These are phyloP conservation scores for Plantago elongata DNA, from an alignment of 257 asterid species.

Conservation along the genomic window DNA sequence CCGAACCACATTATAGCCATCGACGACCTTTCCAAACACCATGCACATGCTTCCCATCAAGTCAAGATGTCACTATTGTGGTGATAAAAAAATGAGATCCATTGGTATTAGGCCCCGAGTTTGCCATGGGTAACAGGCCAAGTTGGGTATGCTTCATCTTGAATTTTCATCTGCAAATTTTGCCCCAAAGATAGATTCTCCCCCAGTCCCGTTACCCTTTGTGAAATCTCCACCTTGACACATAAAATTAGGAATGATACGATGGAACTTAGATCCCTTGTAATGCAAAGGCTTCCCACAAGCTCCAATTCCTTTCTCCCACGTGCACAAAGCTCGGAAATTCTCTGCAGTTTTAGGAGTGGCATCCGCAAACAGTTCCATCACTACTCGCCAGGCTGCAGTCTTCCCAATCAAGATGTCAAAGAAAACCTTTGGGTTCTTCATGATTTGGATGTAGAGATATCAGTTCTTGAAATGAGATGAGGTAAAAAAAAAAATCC, in stretches of 20 bases:
- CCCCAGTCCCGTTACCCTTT: slow-evolving; percentile 93
- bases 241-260: slow-evolving; percentile 96
- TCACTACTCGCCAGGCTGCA: slow-evolving; percentile 52
- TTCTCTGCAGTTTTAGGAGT: slow-evolving; percentile 97
- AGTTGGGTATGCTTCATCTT: slow-evolving; percentile 89
- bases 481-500: no score
- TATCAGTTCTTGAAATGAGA: no score
- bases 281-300: slow-evolving; percentile 81
- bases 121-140: slow-evolving; percentile 89
- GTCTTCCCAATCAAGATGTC: no score
- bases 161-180: slow-evolving; percentile 86
- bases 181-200: slow-evolving; percentile 82
- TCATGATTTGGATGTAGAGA: no score
- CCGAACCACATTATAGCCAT: slow-evolving; percentile 81
- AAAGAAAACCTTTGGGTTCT: no score
- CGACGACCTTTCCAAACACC: slow-evolving; percentile 80
- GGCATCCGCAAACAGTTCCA: slow-evolving; percentile 86
- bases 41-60: slow-evolving; percentile 92
- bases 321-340: slow-evolving; percentile 88
- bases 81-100: slow-evolving; percentile 96
- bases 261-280: slow-evolving; percentile 81
- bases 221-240: slow-evolving; percentile 97
- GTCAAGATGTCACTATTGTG: slow-evolving; percentile 89
- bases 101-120: slow-evolving; percentile 76
- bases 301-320: slow-evolving; percentile 85